These are phyloP conservation scores for Trichoderma atrobrunneum DNA, from an alignment of 2,329 filamentous ascomycete species.

Conservation along the genomic window DNA sequence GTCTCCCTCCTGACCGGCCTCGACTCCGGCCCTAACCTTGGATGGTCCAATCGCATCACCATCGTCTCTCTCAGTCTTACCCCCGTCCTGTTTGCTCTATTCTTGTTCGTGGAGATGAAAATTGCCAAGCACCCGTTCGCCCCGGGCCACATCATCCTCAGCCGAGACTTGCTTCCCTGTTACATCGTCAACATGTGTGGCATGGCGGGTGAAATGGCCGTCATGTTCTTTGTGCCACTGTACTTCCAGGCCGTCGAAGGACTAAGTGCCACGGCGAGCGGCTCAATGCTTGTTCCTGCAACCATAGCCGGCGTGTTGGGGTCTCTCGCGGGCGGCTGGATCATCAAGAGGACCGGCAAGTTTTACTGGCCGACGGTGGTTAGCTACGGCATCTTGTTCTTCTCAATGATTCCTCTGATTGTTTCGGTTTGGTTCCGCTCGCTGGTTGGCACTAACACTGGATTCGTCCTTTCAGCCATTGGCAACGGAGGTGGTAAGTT, in stretches of 20 bases:
- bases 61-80: constrained; percentile 56
- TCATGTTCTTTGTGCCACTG: constrained; percentile 71
- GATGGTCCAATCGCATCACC: constrained; percentile 61
- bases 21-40: constrained; percentile 69
- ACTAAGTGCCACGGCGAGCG: constrained; percentile 60
- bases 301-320: constrained; percentile 62
- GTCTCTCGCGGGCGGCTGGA: constrained; percentile 60
- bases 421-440: constrained; percentile 7
- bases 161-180: constrained; percentile 62
- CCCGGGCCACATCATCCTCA: constrained; percentile 69
- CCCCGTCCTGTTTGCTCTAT: constrained; percentile 59
- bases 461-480: constrained; percentile 50
- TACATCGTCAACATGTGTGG: constrained; percentile 73
- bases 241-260: constrained; percentile 73
- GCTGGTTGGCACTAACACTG: constrained; percentile 40
- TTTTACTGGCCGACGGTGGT: constrained; percentile 67
- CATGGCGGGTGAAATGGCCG: constrained; percentile 54
- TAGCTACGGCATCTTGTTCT: constrained; percentile 51
- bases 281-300: constrained; percentile 63
- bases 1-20: constrained; percentile 65
- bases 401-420: constrained; percentile 45
- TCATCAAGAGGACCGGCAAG: constrained; percentile 68
- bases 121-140: constrained; percentile 71
- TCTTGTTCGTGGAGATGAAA: constrained; percentile 65
- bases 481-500: constrained; percentile 38